Evolutionary conservation across 768 basidiomycete genomes (phyloP), one percentile per base, ranked within the genome.

Genomic region (Xerocomellus intermedius): DNA sequence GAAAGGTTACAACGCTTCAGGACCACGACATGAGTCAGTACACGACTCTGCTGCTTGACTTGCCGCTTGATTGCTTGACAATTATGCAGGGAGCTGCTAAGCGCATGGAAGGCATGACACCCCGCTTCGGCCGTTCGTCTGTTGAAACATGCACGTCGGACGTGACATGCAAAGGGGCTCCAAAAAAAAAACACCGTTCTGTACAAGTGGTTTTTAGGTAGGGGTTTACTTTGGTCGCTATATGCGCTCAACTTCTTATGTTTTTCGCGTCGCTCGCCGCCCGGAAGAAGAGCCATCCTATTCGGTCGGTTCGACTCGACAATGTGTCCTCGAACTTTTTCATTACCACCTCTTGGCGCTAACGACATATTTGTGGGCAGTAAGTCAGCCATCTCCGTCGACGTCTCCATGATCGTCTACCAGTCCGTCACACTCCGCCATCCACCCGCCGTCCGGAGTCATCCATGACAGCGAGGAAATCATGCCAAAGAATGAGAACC

Each of bases 21-120:
- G 48, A 94, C 94, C 0, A 77, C 78, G 16, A 92, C 83, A 10
- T 80, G 94, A 50, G 91, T 86, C 13, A 55, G 61, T 60, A 26
- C 77, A 68, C 2, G 49, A 19, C 2, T 32, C 14, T 2, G 5
- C 5, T 16, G 0, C 19, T 42, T 26, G 33, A 39, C n/a, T 33
- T 28, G 8, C 42, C 8, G 13, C 33, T 52, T 44, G 49, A 55
- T 54, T 10, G 21, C 42, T 56, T 12, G 33, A 32, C 26, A 2
- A 47, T 44, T 3, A 7, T 50, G 30, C n/a, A 94, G 92, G 93
- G 93, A 17, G 88, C 89, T 4, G 94, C 89, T 16, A 94, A 93
- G 69, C 77, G 93, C 26, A 93, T 95, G 84, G 93, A 95, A 66
- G 94, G 94, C 8, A 91, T 95, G 82, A 96, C 94, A 4, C 93